These are phyloP conservation scores for Naegleria fowleri DNA, from an alignment of 208 protist genomes.

Conservation along the genomic window DNA sequence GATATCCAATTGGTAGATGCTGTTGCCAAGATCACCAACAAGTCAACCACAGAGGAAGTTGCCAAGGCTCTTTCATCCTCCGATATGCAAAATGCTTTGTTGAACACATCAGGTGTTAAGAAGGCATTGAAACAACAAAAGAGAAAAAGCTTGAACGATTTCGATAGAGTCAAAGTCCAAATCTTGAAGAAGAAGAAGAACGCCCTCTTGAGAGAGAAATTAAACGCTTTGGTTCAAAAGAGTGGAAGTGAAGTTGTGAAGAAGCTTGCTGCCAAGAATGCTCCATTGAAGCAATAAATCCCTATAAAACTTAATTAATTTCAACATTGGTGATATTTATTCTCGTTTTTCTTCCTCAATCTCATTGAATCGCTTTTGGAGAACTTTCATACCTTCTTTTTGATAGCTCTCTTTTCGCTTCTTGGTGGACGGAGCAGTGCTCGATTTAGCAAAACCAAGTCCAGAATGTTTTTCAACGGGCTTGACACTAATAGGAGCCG, in stretches of 20 bases:
- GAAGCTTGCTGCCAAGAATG: neutral
- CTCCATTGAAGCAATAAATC: neutral
- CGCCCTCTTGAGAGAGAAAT: neutral
- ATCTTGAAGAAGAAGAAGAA: constrained; percentile 7
- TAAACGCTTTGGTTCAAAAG: neutral
- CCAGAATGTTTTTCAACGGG: neutral
- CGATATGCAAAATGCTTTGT: neutral
- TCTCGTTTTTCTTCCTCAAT: neutral
- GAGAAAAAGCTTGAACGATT: neutral
- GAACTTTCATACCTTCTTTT: neutral
- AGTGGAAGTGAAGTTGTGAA: neutral
- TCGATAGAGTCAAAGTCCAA: constrained; percentile 24
- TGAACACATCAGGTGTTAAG: neutral
- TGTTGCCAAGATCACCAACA: neutral
- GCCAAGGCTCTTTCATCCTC: neutral
- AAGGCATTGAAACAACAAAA: neutral
- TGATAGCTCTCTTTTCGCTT: neutral
- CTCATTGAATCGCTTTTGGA: neutral
- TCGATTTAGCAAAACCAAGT: neutral
- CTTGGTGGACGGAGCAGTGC: neutral
- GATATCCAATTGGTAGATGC: neutral
- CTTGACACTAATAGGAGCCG: neutral
- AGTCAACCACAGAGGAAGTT: neutral
- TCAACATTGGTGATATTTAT: neutral
- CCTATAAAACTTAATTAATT: neutral